Evolutionary conservation across 495 filamentous ascomycete species (phyloP).

Genomic region (Penicillium ochrochloron): DNA sequence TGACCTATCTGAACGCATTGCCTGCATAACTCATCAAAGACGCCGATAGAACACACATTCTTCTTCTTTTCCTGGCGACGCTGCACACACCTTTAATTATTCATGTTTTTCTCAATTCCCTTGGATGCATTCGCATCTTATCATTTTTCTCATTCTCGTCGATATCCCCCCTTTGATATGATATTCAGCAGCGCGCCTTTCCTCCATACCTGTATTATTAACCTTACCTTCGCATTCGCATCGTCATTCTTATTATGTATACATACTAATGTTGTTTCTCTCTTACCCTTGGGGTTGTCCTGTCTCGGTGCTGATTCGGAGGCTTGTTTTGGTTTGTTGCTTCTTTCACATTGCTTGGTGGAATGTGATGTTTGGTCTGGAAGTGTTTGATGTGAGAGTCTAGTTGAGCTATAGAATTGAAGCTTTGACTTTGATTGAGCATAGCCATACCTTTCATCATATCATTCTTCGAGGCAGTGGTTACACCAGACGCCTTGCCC

Average conservation of each 20-base stretch:
- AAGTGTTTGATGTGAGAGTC: neutral
- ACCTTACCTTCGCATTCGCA: neutral
- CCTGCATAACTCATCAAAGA: slow-evolving; percentile 8
- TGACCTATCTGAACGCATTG: slow-evolving; percentile 27
- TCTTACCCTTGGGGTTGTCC: neutral
- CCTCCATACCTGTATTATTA: slow-evolving; percentile 16
- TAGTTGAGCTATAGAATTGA: neutral
- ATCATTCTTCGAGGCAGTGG: neutral
- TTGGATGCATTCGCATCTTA: neutral
- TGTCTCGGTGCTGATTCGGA: neutral
- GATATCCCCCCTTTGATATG: slow-evolving; percentile 18
- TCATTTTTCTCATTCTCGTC: slow-evolving; percentile 7
- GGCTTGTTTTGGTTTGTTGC: neutral
- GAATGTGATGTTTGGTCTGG: neutral
- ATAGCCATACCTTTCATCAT: neutral
- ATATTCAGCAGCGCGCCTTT: slow-evolving; percentile 9
- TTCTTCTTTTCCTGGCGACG: slow-evolving; percentile 11
- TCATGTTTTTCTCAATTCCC: neutral
- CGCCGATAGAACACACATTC: slow-evolving; percentile 22
- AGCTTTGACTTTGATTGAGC: neutral
- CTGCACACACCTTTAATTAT: slow-evolving; percentile 18
- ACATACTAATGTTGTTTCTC: slow-evolving; percentile 8
- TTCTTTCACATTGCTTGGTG: neutral
- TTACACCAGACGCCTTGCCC: no score
- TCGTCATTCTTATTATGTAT: slow-evolving; percentile 9